Percentiles rank a stretch among this genome's conserved stretches.
Evolutionary conservation across 75 land plant species (phyloP).

Genomic region (Cunninghamia lanceolata): DNA sequence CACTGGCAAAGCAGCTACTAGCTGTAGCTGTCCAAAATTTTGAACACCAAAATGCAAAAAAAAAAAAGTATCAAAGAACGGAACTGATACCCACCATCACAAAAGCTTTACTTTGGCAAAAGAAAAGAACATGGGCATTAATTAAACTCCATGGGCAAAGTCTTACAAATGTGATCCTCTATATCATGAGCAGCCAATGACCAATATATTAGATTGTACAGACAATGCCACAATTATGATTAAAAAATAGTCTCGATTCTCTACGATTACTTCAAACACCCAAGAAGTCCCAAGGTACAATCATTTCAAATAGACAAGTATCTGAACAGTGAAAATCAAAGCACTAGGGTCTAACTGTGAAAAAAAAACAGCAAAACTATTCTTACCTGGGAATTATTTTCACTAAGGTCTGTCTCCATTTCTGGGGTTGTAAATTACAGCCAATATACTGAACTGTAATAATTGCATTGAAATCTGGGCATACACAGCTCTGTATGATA

Average conservation of each 20-base stretch:
- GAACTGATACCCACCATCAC: background rate
- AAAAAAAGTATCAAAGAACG: background rate
- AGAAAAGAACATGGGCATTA: background rate
- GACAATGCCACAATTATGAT: background rate
- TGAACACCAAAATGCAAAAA: background rate
- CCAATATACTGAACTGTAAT: background rate
- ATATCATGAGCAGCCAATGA: constrained; percentile 37
- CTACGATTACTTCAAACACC: background rate
- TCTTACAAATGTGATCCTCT: background rate
- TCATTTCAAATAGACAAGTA: background rate
- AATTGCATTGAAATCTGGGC: background rate
- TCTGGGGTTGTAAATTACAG: background rate
- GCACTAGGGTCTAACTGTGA: background rate
- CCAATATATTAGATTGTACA: background rate
- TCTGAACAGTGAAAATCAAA: background rate
- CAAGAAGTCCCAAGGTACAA: background rate
- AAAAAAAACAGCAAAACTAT: background rate
- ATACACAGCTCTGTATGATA: background rate
- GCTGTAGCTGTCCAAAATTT: background rate
- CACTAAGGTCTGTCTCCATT: background rate
- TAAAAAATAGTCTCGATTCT: background rate
- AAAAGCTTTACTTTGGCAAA: background rate
- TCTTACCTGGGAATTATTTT: background rate
- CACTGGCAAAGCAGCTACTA: background rate
- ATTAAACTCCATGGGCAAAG: background rate